Conservation (phyloP, 805 yeast genomes). For the Ogataea pignaliae region DNA sequence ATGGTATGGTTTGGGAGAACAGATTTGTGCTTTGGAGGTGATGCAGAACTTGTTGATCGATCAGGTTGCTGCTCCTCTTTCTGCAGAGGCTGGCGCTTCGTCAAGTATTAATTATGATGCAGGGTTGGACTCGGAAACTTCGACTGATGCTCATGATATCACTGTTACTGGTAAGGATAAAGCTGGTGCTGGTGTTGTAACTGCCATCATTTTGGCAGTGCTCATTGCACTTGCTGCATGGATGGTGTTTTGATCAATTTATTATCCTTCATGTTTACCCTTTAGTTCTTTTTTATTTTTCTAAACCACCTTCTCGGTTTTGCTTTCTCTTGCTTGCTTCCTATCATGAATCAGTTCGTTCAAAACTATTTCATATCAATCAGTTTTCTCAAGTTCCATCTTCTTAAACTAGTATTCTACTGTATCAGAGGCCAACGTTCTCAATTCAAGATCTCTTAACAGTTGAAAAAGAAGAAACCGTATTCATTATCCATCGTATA, state of each 20-base stretch:
- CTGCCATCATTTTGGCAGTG: slow-evolving; percentile 64
- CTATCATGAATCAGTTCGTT: too few relatives aligned
- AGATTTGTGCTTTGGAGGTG: slow-evolving; percentile 70
- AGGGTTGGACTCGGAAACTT: slow-evolving; percentile 53
- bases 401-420: too few relatives aligned
- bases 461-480: too few relatives aligned
- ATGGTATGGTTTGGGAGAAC: slow-evolving; percentile 77
- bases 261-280: background rate
- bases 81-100: slow-evolving; percentile 49
- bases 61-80: slow-evolving; percentile 51
- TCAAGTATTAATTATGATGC: slow-evolving; percentile 29
- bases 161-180: slow-evolving; percentile 57
- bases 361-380: too few relatives aligned
- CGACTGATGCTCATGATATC: slow-evolving; percentile 37
- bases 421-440: too few relatives aligned
- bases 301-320: background rate
- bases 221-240: slow-evolving; percentile 68
- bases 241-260: slow-evolving; percentile 44
- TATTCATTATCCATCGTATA: too few relatives aligned
- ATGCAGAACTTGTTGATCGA: slow-evolving; percentile 42
- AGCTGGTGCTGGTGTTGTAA: slow-evolving; percentile 88
- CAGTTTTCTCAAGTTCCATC: too few relatives aligned
- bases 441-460: too few relatives aligned
- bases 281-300: background rate
- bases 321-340: background rate